Base-by-base conservation (phyloP, 2,329 filamentous ascomycete species). In the Chrysosporium queenslandicum region DNA sequence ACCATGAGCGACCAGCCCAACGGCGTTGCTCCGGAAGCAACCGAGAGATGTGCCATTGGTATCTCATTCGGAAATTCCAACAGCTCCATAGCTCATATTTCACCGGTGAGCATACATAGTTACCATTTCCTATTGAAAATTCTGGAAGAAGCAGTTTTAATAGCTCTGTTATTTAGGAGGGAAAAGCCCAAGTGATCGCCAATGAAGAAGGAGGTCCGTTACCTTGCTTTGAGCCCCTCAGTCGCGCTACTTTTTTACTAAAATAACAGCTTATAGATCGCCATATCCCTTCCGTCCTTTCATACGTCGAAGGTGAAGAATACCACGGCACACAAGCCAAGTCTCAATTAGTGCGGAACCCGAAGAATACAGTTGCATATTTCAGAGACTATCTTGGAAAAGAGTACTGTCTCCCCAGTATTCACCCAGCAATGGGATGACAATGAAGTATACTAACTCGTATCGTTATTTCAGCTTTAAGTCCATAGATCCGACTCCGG, bases 11-110 rank as follows among this genome's bases (percentile, higher is more conserved):
- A 80, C 74, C 74, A 77, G 70, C 67, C 74, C 63, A 71, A 77
- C 74, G 68, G 71, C 69, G 65, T 68, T 64, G 62, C 68, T 68
- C 66, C 69, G 65, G 63, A 67, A 56, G 45, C 61, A 27, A 58
- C 66, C 30, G 75, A 79, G 69, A 73, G 78, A 63, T 77, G 77
- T 64, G 87, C 85, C 68, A 97, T 98, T 73, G 92, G 92, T 69
- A 89, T 98, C 68, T 86, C 90, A 61, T 96, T 97, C 77, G 92
- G 92, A 74, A 98, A 97, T 77, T 90, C 89, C 57, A 94, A 95
- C 82, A 94, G 88, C 75, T 96, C 89, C 56, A 96, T 98, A 73
- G 91, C 91, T 63, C 89, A 83, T 69, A 94, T 90, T 43, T 80
- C 84, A 57, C 71, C 71, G 57, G 78, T 80, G 40, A 43, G 40